phyloP scores from a whole-genome alignment of 2,329 filamentous ascomycete genomes.

The Penicillium polonicum region DNA sequence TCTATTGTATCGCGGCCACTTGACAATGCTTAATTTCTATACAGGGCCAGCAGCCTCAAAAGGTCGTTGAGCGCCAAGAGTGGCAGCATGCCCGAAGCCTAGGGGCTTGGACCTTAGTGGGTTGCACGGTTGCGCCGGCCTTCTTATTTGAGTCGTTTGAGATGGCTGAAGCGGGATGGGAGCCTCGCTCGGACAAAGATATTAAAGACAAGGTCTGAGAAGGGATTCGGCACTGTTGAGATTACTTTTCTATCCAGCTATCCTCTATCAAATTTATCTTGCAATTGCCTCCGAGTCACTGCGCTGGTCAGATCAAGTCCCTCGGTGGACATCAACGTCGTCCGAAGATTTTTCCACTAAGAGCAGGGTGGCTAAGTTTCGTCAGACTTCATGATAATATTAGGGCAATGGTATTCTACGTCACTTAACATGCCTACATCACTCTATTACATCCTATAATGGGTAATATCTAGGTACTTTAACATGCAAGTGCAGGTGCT shows the following conservation, averaged over 20 bases:
- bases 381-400: not conserved
- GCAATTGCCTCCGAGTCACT: too few relatives aligned
- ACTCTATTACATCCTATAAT: not conserved
- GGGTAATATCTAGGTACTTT: not conserved
- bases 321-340: too few relatives aligned
- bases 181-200: not conserved
- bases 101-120: slow-evolving; percentile 53
- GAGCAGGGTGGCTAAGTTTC: too few relatives aligned
- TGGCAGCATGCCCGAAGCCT: slow-evolving; percentile 51
- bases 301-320: too few relatives aligned
- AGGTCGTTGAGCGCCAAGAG: slow-evolving; percentile 41
- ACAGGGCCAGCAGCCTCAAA: slow-evolving; percentile 45
- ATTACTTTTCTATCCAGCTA: too few relatives aligned
- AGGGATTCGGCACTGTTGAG: too few relatives aligned
- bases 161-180: slow-evolving; percentile 27
- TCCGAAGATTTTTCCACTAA: too few relatives aligned
- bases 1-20: not conserved
- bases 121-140: slow-evolving; percentile 12
- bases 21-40: not conserved
- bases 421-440: not conserved
- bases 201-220: not conserved
- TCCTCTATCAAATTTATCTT: too few relatives aligned
- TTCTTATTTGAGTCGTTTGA: slow-evolving; percentile 26
- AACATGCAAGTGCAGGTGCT: not conserved
- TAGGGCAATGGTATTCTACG: not conserved